phyloP scores from a whole-genome alignment of 2,329 filamentous ascomycete genomes.

The Aspergillus sp. region DNA sequence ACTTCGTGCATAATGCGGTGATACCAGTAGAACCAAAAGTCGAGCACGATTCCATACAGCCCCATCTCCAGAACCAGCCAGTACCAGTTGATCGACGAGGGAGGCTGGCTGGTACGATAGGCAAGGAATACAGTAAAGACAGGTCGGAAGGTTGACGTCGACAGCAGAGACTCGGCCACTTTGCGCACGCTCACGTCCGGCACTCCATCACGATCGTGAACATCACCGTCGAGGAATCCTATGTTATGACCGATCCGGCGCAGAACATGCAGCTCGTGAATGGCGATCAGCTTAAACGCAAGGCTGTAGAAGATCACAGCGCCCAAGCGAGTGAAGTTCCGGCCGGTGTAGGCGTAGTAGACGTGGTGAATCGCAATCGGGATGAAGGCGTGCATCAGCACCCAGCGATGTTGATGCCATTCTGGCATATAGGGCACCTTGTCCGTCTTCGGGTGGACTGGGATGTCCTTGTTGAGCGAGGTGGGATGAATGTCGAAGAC shows the following conservation, averaged over 20 bases:
- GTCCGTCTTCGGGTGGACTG: constrained; percentile 48
- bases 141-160: constrained; percentile 39
- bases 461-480: constrained; percentile 37
- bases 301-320: constrained; percentile 45
- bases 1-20: constrained; percentile 51
- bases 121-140: constrained; percentile 42
- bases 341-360: constrained; percentile 35
- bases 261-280: constrained; percentile 46
- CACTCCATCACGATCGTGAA: constrained; percentile 49
- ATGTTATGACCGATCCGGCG: constrained; percentile 43
- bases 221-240: constrained; percentile 52
- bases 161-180: constrained; percentile 38
- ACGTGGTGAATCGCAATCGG: constrained; percentile 46
- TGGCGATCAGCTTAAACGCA: constrained; percentile 47
- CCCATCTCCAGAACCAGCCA: constrained; percentile 47
- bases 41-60: constrained; percentile 49
- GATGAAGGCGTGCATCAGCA: constrained; percentile 43
- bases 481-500: constrained; percentile 34
- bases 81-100: constrained; percentile 35
- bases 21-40: constrained; percentile 50
- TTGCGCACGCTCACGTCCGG: constrained; percentile 46
- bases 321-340: constrained; percentile 34
- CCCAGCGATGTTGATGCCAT: constrained; percentile 45
- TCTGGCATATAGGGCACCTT: constrained; percentile 47
- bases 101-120: constrained; percentile 30